Percentiles rank a stretch among this genome's conserved stretches.
phyloP scores from a whole-genome alignment of 208 protist species.

The Tritrichomonas foetus region DNA sequence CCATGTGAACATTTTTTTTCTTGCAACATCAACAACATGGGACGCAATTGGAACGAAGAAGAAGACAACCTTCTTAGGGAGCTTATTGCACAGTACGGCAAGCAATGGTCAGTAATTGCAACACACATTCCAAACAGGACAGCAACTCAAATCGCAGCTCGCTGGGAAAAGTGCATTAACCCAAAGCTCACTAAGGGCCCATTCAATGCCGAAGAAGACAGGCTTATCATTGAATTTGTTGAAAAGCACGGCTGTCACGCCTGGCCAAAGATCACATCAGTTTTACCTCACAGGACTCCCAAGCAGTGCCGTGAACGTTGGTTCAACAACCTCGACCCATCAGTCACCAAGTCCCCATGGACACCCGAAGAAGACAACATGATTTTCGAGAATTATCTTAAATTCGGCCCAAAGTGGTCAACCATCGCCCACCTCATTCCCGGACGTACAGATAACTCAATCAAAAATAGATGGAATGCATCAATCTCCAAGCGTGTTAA shows the following conservation, averaged over 20 bases:
- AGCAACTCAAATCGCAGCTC: not conserved
- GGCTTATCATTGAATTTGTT: not conserved
- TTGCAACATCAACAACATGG: not conserved
- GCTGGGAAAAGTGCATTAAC: slow-evolving; percentile 39
- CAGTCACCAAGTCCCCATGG: not conserved
- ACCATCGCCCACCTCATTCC: not conserved
- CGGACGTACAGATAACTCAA: not conserved
- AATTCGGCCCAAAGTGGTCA: slow-evolving; percentile 10
- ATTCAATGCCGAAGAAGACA: not conserved
- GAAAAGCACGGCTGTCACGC: not conserved
- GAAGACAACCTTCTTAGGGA: not conserved
- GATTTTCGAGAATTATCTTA: not conserved
- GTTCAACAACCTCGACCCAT: slow-evolving; percentile 23
- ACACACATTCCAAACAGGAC: not conserved
- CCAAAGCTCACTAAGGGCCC: not conserved
- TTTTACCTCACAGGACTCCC: slow-evolving; percentile 31
- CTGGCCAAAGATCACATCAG: slow-evolving; percentile 7
- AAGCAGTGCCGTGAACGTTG: slow-evolving; percentile 11
- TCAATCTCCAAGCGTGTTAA: not conserved
- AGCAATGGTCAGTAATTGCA: slow-evolving; percentile 24
- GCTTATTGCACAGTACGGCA: not conserved
- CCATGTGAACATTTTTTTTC: no score
- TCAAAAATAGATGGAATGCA: slow-evolving; percentile 36
- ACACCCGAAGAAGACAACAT: slow-evolving; percentile 24
- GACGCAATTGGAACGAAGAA: not conserved